Evolutionary conservation across 805 yeast genomes (phyloP).

Genomic region (Zygotorulaspora florentina): DNA sequence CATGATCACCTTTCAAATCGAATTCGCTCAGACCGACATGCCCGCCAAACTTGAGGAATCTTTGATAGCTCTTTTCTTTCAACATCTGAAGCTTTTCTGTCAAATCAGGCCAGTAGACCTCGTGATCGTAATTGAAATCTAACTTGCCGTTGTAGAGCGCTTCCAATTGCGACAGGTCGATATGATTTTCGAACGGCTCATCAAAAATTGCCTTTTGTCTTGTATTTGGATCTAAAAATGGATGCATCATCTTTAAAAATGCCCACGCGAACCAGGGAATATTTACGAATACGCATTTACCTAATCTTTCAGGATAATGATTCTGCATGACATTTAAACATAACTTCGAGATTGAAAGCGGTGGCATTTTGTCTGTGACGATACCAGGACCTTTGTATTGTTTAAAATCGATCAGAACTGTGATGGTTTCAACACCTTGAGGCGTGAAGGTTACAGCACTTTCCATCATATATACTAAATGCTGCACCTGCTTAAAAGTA

Average conservation of each 20-base stretch:
- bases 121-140: conserved; percentile 51
- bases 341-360: conserved; percentile 48
- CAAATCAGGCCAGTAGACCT: conserved; percentile 51
- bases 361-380: conserved; percentile 43
- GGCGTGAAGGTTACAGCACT: conserved; percentile 50
- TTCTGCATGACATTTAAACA: conserved; percentile 48
- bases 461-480: conserved; percentile 54
- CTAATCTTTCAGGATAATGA: conserved; percentile 57
- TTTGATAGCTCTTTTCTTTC: conserved; percentile 37
- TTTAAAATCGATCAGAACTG: conserved; percentile 53
- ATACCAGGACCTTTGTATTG: conserved; percentile 37
- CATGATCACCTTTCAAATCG: conserved; percentile 41
- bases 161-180: conserved; percentile 50
- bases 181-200: conserved; percentile 52
- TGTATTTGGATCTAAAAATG: conserved; percentile 56
- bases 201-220: conserved; percentile 54
- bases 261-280: conserved; percentile 57
- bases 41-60: conserved; percentile 40
- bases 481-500: conserved; percentile 50
- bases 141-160: conserved; percentile 44
- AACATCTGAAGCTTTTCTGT: conserved; percentile 40
- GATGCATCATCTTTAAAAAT: conserved; percentile 52
- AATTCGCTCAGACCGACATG: conserved; percentile 52
- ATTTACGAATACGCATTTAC: conserved; percentile 49
- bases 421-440: conserved; percentile 53